These are phyloP conservation scores for Cryphonectria nitschkei DNA, from an alignment of 2,329 filamentous ascomycete genomes.

Conservation along the genomic window DNA sequence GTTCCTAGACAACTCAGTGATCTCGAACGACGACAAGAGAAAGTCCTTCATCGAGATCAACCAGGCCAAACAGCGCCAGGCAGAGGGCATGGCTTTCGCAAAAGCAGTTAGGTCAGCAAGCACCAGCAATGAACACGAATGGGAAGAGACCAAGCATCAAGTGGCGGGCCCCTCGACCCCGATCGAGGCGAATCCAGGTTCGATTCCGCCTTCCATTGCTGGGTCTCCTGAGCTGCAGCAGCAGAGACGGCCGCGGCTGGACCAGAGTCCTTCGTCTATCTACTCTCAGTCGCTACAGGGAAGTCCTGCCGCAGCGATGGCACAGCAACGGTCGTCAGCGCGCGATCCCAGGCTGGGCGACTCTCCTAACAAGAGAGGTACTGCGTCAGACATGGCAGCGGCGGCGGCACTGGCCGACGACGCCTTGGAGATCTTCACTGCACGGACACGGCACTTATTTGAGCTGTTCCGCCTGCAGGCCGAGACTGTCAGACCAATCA, in stretches of 20 bases:
- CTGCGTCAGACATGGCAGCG: slow-evolving; percentile 8
- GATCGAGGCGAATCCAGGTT: slow-evolving; percentile 32
- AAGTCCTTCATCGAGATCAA: slow-evolving; percentile 62
- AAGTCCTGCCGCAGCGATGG: slow-evolving; percentile 21
- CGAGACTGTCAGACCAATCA: slow-evolving; percentile 70
- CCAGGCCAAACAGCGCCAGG: slow-evolving; percentile 63
- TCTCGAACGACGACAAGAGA: slow-evolving; percentile 54
- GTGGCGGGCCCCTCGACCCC: slow-evolving; percentile 28
- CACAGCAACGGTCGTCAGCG: slow-evolving; percentile 34
- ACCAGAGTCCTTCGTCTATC: slow-evolving; percentile 46
- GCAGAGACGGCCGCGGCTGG: slow-evolving; percentile 33
- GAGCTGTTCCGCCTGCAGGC: slow-evolving; percentile 79
- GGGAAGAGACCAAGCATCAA: slow-evolving; percentile 33
- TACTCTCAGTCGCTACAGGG: slow-evolving; percentile 34
- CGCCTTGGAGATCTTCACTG: slow-evolving; percentile 70
- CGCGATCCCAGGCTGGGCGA: slow-evolving; percentile 32
- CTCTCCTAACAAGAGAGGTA: slow-evolving; percentile 32
- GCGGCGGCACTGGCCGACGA: slow-evolving; percentile 55
- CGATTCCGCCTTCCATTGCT: slow-evolving; percentile 17
- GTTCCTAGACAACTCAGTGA: slow-evolving; percentile 41
- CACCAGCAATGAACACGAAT: slow-evolving; percentile 38
- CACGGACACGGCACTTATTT: slow-evolving; percentile 72
- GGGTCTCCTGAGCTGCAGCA: slow-evolving; percentile 32
- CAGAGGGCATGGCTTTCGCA: slow-evolving; percentile 62
- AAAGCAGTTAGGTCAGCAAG: slow-evolving; percentile 48